Evolutionary conservation across 371 early-diverging fungal genomes (phyloP), one percentile per base, ranked within the genome.

Genomic region (Dichotomocladium elegans): DNA sequence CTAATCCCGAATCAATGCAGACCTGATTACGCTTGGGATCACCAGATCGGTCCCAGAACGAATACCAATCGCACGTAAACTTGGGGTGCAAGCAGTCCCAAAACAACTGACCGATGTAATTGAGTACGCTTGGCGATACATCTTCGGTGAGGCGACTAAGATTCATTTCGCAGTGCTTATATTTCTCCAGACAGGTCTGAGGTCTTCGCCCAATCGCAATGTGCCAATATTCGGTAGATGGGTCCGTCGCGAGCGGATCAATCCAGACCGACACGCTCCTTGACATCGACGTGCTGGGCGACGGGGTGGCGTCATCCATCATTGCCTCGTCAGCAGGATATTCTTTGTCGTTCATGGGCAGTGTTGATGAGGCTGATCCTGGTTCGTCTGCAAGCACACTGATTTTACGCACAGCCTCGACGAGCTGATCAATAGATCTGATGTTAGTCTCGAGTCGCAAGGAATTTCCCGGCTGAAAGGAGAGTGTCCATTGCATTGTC

Each of bases 31-130:
- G 65, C 14, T 63, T 64, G 11, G 70, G 64, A 48, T 75, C 72
- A 41, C 57, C 61, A 1, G 69, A 71, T 14, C 76, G 52, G 25
- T 71, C 57, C 72, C 72, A 75, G 37, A 75, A 75, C 0, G 61
- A 56, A 15, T 53, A 51, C 76, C 69, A 69, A 29, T 75, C 72
- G 22, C 53, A 60, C 14, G 66, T 56, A 37, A 71, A 69, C 47
- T 75, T 71, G 25, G 76, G 76, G 47, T 71, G 72, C n/a, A 68
- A 46, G 42, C 76, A 75, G 34, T 75, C 70, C 71, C 71, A 71
- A 34, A 68, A 69, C 14, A 65, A 57, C 41, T 71, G 70, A 17
- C 69, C 68, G 24, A 64, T 63, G 41, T 67, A 65, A 9, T 65
- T 48, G 14, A 75, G 53, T 7, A 66, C 51, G 26, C 58, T 48